phyloP scores from a whole-genome alignment of 768 basidiomycete genomes.

The Phanerodontia chrysosporium region DNA sequence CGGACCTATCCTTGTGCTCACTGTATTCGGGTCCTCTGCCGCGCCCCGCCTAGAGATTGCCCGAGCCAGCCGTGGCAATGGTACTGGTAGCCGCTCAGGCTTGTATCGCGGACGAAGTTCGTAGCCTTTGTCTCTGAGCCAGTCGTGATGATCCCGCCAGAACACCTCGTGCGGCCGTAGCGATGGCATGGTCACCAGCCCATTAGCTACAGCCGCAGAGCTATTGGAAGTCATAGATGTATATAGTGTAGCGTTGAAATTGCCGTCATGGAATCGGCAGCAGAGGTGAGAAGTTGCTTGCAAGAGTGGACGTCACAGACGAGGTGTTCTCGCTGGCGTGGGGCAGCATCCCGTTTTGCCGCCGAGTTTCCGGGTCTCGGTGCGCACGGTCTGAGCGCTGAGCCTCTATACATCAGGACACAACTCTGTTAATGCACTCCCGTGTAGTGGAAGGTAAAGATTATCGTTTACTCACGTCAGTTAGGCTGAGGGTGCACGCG shows the following conservation, averaged over 20 bases:
- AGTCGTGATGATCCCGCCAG: conserved; percentile 8
- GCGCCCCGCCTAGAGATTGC: background rate
- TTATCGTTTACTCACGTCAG: too few relatives aligned
- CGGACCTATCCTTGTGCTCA: background rate
- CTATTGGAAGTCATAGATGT: background rate
- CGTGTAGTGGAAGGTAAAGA: too few relatives aligned
- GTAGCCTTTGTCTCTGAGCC: conserved; percentile 18
- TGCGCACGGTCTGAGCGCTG: background rate
- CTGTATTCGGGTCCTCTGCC: background rate
- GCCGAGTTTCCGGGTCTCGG: background rate
- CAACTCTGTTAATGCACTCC: too few relatives aligned
- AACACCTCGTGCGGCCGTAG: background rate
- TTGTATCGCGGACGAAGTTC: conserved; percentile 22
- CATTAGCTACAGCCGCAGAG: background rate
- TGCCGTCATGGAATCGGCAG: background rate
- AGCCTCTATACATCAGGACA: too few relatives aligned
- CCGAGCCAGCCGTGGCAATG: background rate
- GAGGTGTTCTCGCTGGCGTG: too few relatives aligned
- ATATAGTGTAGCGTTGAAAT: background rate
- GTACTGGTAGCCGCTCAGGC: conserved; percentile 24
- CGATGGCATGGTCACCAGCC: background rate
- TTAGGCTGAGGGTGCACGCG: too few relatives aligned
- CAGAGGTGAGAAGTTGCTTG: too few relatives aligned
- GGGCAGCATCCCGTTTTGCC: background rate
- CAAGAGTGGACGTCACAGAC: too few relatives aligned